Base-by-base conservation (phyloP, 768 basidiomycete species). In the Xerocomus potaroensis region DNA sequence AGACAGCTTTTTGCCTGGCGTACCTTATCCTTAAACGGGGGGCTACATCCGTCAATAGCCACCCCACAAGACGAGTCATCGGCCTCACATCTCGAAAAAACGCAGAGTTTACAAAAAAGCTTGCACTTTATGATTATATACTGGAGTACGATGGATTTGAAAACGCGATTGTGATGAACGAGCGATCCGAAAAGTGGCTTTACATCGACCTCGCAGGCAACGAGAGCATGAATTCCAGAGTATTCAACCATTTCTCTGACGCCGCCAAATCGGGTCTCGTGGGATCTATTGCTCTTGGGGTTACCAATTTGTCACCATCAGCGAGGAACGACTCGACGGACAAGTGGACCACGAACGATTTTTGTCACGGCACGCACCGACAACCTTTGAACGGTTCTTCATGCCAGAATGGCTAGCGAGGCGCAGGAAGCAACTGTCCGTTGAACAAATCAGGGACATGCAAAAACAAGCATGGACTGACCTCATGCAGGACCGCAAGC, bases 1-100 rank as follows among this genome's bases (percentile, higher is more conserved):
- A 86, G 56, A 86, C 83, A 1, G 82, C 84, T 0, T 84, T 85
- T 60, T 83, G 79, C 49, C 68, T 84, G 16, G 83, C 83, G 4
- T 83, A 84, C 55, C 67, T 77, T 43, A 69, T 84, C 19, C 59
- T 68, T 6, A 78, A 78, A 48, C 77, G 80, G 21, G 54, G 69
- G 18, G 47, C 54, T 21, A 18, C 35, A 3, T 27, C 22, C n/a
- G n/a, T n/a, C n/a, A n/a, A 27, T 6, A 14, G 2, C 14, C 8
- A 15, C 30, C 15, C 47, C 21, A 62, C 8, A 49, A 62, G 69
- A 22, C 70, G 65, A 33, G 57, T 85, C 9, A 58, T 86, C 9
- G 84, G 84, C 5, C 65, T 86, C 1, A 86, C 84, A 5, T 85
- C 83, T 1, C 67, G 55, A 33, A 59, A 72, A 19, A 86, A 85